phyloP scores from a whole-genome alignment of 208 protist genomes.

The Crithidia mellificae region DNA sequence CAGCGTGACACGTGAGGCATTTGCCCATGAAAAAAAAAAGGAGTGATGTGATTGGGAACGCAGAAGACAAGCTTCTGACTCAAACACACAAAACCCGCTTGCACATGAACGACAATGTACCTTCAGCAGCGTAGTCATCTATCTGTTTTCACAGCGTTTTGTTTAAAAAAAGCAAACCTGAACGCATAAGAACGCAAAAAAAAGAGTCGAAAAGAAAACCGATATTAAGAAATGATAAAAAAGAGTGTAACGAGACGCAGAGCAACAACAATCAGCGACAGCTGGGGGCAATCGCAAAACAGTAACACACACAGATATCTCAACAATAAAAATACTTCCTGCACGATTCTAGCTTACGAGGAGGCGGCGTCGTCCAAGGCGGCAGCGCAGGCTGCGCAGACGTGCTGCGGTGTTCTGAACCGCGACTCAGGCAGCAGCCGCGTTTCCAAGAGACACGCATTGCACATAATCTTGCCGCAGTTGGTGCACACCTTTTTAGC shows the following conservation, averaged over 20 bases:
- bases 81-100: too few species aligned
- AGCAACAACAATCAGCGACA: too few species aligned
- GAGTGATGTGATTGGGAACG: too few species aligned
- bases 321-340: background rate
- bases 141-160: too few species aligned
- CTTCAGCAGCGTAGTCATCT: too few species aligned
- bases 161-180: too few species aligned
- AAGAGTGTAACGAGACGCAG: background rate
- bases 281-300: background rate
- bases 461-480: conserved; percentile 89
- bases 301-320: too few species aligned
- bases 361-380: conserved; percentile 7
- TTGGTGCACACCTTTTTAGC: conserved; percentile 79
- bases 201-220: background rate
- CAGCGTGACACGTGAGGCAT: too few species aligned
- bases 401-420: conserved; percentile 37
- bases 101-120: too few species aligned
- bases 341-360: background rate
- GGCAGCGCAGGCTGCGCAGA: conserved; percentile 49
- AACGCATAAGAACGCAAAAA: too few species aligned
- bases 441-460: conserved; percentile 51
- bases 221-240: background rate
- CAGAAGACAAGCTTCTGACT: too few species aligned
- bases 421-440: conserved; percentile 49
- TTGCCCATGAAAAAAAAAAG: too few species aligned